Conservation (phyloP, 2,329 filamentous ascomycete species). For the Scedosporium minutisporum region DNA sequence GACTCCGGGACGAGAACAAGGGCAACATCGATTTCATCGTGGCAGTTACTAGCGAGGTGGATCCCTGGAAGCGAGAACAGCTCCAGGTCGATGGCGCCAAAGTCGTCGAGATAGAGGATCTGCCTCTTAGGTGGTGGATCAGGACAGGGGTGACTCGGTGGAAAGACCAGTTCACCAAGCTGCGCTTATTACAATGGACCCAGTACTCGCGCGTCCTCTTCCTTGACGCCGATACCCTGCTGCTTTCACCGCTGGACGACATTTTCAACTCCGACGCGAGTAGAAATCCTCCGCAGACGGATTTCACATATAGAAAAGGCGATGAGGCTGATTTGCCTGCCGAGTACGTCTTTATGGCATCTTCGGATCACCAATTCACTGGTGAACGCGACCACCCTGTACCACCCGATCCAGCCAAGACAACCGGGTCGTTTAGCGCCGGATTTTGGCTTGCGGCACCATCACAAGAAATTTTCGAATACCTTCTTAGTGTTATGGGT, state of each 20-base stretch:
- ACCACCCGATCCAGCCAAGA: conserved; percentile 18
- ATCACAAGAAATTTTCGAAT: conserved; percentile 24
- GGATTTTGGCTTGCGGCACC: conserved; percentile 31
- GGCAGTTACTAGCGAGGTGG: conserved; percentile 21
- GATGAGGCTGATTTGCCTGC: conserved; percentile 22
- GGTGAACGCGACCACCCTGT: conserved; percentile 22
- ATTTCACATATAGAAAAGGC: conserved; percentile 11
- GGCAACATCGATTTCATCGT: conserved; percentile 25
- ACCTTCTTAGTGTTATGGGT: conserved; percentile 25
- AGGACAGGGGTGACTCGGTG: conserved; percentile 25
- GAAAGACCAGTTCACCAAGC: conserved; percentile 32
- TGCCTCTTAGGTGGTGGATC: conserved; percentile 21
- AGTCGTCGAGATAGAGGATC: conserved; percentile 22
- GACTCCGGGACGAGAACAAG: conserved; percentile 11
- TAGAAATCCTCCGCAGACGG: conserved; percentile 11
- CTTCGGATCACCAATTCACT: conserved; percentile 22
- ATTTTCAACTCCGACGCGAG: conserved; percentile 24
- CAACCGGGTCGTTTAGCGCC: conserved; percentile 23
- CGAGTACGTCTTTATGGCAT: conserved; percentile 23
- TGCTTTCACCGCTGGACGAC: conserved; percentile 23
- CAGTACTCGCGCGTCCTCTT: conserved; percentile 31
- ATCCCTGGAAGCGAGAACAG: conserved; percentile 19
- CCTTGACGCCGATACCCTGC: conserved; percentile 31
- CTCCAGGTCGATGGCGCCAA: conserved; percentile 27
- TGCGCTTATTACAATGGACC: conserved; percentile 29